Evolutionary conservation across 306 rosid species (phyloP).

Genomic region (Casuarina cunninghamiana): DNA sequence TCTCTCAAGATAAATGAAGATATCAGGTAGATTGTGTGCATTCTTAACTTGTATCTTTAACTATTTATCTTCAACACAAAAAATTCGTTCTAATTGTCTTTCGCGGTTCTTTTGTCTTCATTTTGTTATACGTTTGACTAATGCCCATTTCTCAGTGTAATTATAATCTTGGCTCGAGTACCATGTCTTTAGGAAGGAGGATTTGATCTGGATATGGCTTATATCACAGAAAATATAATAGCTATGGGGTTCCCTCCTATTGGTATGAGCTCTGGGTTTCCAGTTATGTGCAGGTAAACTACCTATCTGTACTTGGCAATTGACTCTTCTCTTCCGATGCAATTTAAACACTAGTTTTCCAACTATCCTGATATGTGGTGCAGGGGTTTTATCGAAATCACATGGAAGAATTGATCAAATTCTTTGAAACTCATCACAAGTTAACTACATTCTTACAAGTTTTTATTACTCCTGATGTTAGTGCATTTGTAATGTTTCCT

Average conservation of each 20-base stretch:
- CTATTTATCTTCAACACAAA: background rate
- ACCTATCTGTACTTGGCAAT: slow-evolving; percentile 12
- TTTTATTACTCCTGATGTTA: background rate
- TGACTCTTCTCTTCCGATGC: slow-evolving; percentile 21
- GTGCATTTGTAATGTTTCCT: background rate
- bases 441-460: slow-evolving; percentile 29
- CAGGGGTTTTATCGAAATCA: slow-evolving; percentile 97
- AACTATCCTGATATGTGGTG: slow-evolving; percentile 33
- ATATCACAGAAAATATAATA: slow-evolving; percentile 92
- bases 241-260: slow-evolving; percentile 99
- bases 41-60: slow-evolving; percentile 8
- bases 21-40: slow-evolving; percentile 67
- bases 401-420: slow-evolving; percentile 98
- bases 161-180: slow-evolving; percentile 21
- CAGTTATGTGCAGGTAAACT: slow-evolving; percentile 88
- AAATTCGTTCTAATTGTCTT: no score
- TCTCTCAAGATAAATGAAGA: slow-evolving; percentile 96
- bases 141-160: slow-evolving; percentile 3
- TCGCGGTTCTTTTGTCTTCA: background rate
- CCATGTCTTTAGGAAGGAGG: slow-evolving; percentile 75
- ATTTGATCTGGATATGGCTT: slow-evolving; percentile 97
- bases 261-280: slow-evolving; percentile 98
- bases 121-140: slow-evolving; percentile 4
- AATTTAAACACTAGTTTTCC: slow-evolving; percentile 13
- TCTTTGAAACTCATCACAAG: slow-evolving; percentile 97